A percentile compares a stretch with the other conserved stretches of the same genome.
phyloP scores from a whole-genome alignment of 306 rosid genomes.

The Prunus persica region DNA sequence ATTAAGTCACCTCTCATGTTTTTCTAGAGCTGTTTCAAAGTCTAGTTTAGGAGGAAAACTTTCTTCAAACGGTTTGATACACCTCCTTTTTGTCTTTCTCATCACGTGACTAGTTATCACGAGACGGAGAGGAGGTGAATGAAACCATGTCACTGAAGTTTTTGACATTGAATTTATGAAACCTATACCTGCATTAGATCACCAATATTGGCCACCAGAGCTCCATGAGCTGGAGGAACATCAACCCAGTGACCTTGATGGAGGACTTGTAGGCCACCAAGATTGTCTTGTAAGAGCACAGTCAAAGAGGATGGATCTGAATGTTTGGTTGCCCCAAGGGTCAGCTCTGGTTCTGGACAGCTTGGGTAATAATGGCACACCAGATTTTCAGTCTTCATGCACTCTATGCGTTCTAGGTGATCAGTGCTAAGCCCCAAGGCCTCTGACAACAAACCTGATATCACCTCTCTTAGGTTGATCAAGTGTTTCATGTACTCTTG shows the following conservation, averaged over 20 bases:
- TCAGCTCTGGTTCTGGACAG: conserved; percentile 77
- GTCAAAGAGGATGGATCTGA: conserved; percentile 76
- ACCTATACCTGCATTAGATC: conserved; percentile 67
- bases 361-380: conserved; percentile 76
- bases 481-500: conserved; percentile 50
- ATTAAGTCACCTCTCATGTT: neutral
- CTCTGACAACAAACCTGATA: conserved; percentile 63
- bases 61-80: neutral
- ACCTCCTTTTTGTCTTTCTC: neutral
- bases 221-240: conserved; percentile 51
- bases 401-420: conserved; percentile 47
- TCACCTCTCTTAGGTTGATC: conserved; percentile 32
- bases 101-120: no score
- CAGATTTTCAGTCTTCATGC: conserved; percentile 60
- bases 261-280: conserved; percentile 77
- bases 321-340: conserved; percentile 67
- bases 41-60: no score
- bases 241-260: conserved; percentile 66
- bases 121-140: neutral
- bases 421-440: conserved; percentile 57
- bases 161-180: neutral
- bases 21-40: no score
- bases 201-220: conserved; percentile 67
- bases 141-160: neutral
- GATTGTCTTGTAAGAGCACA: conserved; percentile 63